phyloP scores from a whole-genome alignment of 306 rosid species.

The Sicyos baderoa region DNA sequence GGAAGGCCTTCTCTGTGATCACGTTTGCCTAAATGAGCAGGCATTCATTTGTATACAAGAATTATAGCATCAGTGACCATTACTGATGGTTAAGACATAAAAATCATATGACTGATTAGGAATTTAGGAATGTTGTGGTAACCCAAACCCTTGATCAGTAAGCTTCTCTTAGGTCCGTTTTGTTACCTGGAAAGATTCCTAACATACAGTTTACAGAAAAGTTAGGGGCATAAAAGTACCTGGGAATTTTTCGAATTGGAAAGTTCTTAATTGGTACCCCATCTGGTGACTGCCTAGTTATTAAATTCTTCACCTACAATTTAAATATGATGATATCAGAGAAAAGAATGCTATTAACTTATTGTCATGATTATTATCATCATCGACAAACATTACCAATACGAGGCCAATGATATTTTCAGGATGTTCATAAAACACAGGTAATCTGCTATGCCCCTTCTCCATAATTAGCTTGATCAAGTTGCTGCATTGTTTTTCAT shows the following conservation, averaged over 20 bases:
- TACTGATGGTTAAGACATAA: neutral
- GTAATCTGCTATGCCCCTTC: slow-evolving; percentile 75
- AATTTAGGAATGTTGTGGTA: neutral
- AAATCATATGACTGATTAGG: neutral
- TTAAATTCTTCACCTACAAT: slow-evolving; percentile 58
- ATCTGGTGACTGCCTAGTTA: slow-evolving; percentile 49
- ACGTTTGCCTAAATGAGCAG: neutral
- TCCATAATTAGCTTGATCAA: slow-evolving; percentile 51
- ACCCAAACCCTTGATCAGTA: no score
- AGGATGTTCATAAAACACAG: slow-evolving; percentile 54
- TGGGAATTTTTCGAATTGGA: slow-evolving; percentile 61
- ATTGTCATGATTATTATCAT: neutral
- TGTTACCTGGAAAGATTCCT: neutral
- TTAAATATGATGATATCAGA: neutral
- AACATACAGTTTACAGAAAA: neutral
- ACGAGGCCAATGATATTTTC: slow-evolving; percentile 65
- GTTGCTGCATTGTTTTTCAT: slow-evolving; percentile 32
- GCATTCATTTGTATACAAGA: neutral
- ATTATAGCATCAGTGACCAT: neutral
- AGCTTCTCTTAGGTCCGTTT: no score
- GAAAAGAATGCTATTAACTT: neutral
- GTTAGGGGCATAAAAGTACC: slow-evolving; percentile 27
- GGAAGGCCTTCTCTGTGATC: neutral
- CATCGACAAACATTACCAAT: slow-evolving; percentile 38
- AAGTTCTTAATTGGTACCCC: slow-evolving; percentile 52